Evolutionary conservation across 352 stramenopile species (phyloP).

Genomic region (Thraustochytrium sp.): DNA sequence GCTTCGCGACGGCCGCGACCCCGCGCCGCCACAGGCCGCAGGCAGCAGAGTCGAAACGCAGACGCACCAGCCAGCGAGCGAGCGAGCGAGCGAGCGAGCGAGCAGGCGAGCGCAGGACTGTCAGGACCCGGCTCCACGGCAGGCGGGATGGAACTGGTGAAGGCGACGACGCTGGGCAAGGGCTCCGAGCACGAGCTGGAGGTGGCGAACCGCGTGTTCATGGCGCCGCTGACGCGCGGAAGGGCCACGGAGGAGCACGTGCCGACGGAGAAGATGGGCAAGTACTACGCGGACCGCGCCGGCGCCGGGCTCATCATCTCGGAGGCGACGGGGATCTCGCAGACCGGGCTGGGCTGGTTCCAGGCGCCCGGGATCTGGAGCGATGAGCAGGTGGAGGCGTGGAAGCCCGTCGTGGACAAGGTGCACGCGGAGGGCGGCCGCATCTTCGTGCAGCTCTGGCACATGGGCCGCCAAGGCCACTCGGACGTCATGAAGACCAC

Average conservation of each 20-base stretch:
- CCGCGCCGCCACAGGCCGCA: too few relatives aligned
- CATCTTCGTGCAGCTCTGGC: slow-evolving; percentile 75
- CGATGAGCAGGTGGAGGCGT: slow-evolving; percentile 52
- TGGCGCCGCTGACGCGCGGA: slow-evolving; percentile 58
- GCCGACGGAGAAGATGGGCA: slow-evolving; percentile 54
- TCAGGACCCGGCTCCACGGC: too few relatives aligned
- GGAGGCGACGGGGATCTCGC: slow-evolving; percentile 57
- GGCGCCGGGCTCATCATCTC: slow-evolving; percentile 62
- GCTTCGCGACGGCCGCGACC: too few relatives aligned
- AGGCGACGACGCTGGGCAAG: not conserved
- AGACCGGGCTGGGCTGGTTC: slow-evolving; percentile 51
- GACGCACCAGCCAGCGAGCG: too few relatives aligned
- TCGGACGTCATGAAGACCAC: slow-evolving; percentile 34
- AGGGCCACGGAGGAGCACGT: slow-evolving; percentile 49
- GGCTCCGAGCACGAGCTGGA: slow-evolving; percentile 9
- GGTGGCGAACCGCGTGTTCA: slow-evolving; percentile 59
- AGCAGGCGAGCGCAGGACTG: too few relatives aligned
- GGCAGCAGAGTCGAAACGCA: too few relatives aligned
- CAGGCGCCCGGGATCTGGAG: slow-evolving; percentile 50
- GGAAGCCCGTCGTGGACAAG: slow-evolving; percentile 58
- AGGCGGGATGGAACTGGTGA: too few relatives aligned
- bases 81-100: not conserved
- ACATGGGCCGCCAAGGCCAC: slow-evolving; percentile 66
- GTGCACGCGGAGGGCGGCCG: slow-evolving; percentile 61
- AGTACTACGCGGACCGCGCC: slow-evolving; percentile 64